Evolutionary conservation across 1,284 basidiomycete species (phyloP), one percentile per base, ranked within the genome.

Genomic region (Marasmius fiardii): DNA sequence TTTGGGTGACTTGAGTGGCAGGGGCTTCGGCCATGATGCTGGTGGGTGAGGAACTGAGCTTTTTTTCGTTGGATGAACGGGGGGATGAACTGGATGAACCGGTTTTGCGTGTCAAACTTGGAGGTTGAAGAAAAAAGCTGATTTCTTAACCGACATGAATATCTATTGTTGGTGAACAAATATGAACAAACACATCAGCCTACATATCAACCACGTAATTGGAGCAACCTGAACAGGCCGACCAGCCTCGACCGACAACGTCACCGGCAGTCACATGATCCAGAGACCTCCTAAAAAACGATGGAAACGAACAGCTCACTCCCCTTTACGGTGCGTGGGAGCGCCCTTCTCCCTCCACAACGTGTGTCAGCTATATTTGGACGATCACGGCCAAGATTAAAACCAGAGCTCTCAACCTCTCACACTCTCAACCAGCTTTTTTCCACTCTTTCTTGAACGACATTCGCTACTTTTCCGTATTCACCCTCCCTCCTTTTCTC

Each of bases 21-120:
- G 82, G 86, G 86, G 86, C 88, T 71, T 91, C 88, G 78, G 90
- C 91, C 89, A 92, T 92, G 77, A 73, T 80, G 80, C 75, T 58
- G 71, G 71, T 70, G 71, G 72, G 74, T 68, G 72, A 77, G 77
- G 75, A 76, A 73, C 76, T 75, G 76, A 75, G 75, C 73, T 69
- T 68, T 74, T 75, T 74, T 71, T 35, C 23, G 51, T 55, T 34
- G 53, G 57, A 34, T 58, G 57, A 55, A 58, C 57, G 72, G 65
- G n/a, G 79, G 79, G 77, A 77, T 58, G 57, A 55, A 51, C 51
- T 74, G 51, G 78, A 75, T 88, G 87, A 88, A 89, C 86, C 87
- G 83, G 83, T 85, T 83, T 78, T 82, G 80, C 71, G 80, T 83
- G 79, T 79, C 81, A 82, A 86, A 87, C 83, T 88, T 89, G 86